Evolutionary conservation across 768 basidiomycete genomes (phyloP).

Genomic region (Cyathus striatus): DNA sequence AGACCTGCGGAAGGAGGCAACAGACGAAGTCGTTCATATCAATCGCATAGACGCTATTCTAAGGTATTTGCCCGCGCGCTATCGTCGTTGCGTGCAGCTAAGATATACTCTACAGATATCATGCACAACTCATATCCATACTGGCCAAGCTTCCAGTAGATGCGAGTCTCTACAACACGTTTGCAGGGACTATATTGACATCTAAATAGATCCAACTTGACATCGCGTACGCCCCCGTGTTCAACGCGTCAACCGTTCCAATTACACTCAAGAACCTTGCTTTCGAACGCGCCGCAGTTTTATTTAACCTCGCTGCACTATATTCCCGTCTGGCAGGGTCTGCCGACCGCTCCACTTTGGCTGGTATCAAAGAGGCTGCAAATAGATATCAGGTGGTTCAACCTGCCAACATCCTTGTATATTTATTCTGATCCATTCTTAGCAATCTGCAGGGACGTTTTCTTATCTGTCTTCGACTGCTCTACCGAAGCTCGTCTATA

Average conservation of each 20-base stretch:
- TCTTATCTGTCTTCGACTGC: slow-evolving; percentile 51
- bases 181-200: no score
- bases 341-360: slow-evolving; percentile 63
- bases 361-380: slow-evolving; percentile 83
- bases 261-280: slow-evolving; percentile 67
- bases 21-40: slow-evolving; percentile 47
- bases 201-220: slow-evolving; percentile 57
- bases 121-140: slow-evolving; percentile 83
- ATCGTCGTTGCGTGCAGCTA: not conserved
- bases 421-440: slow-evolving; percentile 6
- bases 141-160: slow-evolving; percentile 81
- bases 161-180: slow-evolving; percentile 44
- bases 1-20: slow-evolving; percentile 50
- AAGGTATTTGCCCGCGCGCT: slow-evolving; percentile 42
- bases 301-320: slow-evolving; percentile 87
- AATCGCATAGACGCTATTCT: slow-evolving; percentile 47
- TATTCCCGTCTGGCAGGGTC: slow-evolving; percentile 73
- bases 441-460: slow-evolving; percentile 73
- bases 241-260: slow-evolving; percentile 51
- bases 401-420: not conserved
- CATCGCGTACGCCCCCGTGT: slow-evolving; percentile 71
- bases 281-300: slow-evolving; percentile 72
- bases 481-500: slow-evolving; percentile 44
- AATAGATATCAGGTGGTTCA: slow-evolving; percentile 58
- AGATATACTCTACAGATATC: slow-evolving; percentile 55